A percentile compares a stretch with the other conserved stretches of the same genome.
Evolutionary conservation across 768 basidiomycete genomes (phyloP).

Genomic region (Mycena vulgaris): DNA sequence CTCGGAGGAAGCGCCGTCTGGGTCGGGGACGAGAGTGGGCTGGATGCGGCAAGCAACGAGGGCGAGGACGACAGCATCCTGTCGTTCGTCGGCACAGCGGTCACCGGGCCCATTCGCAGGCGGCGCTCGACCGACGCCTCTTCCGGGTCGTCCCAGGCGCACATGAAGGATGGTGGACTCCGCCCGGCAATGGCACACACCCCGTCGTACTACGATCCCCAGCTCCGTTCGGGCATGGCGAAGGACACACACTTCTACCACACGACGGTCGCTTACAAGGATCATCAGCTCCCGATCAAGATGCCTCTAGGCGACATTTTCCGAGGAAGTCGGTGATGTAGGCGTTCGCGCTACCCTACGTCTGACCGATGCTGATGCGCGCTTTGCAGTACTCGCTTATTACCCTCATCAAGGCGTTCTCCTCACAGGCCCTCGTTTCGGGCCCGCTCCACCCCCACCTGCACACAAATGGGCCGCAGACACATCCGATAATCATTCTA

Average conservation of each 20-base stretch:
- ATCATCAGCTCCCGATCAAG: slow-evolving; percentile 89
- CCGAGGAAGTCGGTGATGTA: slow-evolving; percentile 98
- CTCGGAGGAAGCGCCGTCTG: slow-evolving; percentile 88
- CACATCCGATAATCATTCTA: slow-evolving; percentile 94
- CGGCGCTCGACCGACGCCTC: neutral
- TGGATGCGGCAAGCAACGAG: slow-evolving; percentile 57
- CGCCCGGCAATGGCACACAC: neutral
- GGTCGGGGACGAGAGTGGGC: slow-evolving; percentile 82
- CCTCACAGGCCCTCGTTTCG: slow-evolving; percentile 54
- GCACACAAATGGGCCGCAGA: too few species aligned
- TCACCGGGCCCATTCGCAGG: slow-evolving; percentile 46
- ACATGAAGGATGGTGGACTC: neutral
- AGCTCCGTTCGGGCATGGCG: slow-evolving; percentile 62
- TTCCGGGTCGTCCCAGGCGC: neutral
- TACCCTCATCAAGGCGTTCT: slow-evolving; percentile 58
- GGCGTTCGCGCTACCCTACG: slow-evolving; percentile 42
- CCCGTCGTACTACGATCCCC: slow-evolving; percentile 62
- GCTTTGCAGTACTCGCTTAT: slow-evolving; percentile 68
- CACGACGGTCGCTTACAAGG: slow-evolving; percentile 87
- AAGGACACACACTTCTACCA: slow-evolving; percentile 98
- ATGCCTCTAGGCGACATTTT: slow-evolving; percentile 91
- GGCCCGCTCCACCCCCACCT: too few species aligned
- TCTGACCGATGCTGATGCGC: slow-evolving; percentile 64
- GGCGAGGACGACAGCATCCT: slow-evolving; percentile 51
- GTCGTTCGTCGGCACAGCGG: slow-evolving; percentile 58